These are phyloP conservation scores for Eimeria sp. DNA, from an alignment of 169 alveolate genomes.

Conservation along the genomic window DNA sequence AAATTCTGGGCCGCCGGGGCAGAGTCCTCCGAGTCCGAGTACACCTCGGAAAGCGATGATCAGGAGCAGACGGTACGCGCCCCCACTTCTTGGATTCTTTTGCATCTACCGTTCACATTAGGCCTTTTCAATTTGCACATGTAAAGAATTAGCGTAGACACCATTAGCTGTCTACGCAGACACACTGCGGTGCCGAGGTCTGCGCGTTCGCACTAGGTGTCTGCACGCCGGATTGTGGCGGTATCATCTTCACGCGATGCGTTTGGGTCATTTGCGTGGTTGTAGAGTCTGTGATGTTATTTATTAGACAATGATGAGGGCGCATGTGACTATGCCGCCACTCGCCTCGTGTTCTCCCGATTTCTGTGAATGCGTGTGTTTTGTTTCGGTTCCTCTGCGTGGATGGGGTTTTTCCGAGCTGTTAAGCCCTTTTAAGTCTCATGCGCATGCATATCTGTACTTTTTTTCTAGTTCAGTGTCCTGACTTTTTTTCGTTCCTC, in stretches of 20 bases:
- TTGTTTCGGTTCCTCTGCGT: background rate
- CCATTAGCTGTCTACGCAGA: background rate
- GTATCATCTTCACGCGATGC: background rate
- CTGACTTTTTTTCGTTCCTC: too few species aligned
- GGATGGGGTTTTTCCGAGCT: background rate
- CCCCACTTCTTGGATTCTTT: background rate
- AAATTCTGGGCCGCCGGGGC: conserved; percentile 84
- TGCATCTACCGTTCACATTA: background rate
- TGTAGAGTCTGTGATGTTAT: background rate
- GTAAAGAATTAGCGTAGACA: background rate
- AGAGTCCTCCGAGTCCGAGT: conserved; percentile 78
- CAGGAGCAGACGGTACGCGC: conserved; percentile 58
- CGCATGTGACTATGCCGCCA: too few species aligned
- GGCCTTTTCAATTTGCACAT: background rate
- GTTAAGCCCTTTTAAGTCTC: too few species aligned
- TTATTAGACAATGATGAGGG: too few species aligned
- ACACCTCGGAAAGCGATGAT: conserved; percentile 58
- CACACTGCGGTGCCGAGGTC: background rate
- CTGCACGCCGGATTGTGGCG: background rate
- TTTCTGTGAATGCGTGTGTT: background rate
- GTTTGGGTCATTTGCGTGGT: background rate
- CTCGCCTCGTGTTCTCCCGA: background rate
- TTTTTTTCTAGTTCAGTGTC: too few species aligned
- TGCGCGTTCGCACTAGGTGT: background rate
- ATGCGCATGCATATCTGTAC: too few species aligned